A percentile compares a stretch with the other conserved stretches of the same genome.
Conservation (phyloP, 2,329 filamentous ascomycete species). For the Cordyceps javanica region DNA sequence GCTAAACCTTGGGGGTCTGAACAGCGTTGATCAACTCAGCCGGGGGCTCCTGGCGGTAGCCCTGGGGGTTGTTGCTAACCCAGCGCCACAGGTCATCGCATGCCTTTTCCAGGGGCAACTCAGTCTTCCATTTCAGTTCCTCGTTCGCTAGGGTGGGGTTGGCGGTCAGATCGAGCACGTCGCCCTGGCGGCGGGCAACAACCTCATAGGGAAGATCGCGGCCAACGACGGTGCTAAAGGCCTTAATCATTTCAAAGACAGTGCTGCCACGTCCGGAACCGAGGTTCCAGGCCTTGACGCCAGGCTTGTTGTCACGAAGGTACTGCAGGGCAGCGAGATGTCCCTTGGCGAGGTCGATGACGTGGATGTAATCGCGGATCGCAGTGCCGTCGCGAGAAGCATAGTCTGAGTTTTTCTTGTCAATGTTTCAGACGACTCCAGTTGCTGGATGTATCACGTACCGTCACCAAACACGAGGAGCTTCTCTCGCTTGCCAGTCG, state of each 20-base stretch:
- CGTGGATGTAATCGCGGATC: conserved; percentile 97
- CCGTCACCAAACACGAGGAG: conserved; percentile 90
- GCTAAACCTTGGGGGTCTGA: conserved; percentile 35
- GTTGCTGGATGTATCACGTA: conserved; percentile 35
- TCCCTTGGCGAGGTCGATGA: conserved; percentile 79
- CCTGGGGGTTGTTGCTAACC: conserved; percentile 94
- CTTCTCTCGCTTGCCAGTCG: conserved; percentile 90
- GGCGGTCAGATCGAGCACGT: conserved; percentile 91
- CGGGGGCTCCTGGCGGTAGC: conserved; percentile 89
- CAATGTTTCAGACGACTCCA: too few species aligned
- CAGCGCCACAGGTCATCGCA: conserved; percentile 94
- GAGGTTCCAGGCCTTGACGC: conserved; percentile 93
- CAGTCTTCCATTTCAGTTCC: conserved; percentile 89
- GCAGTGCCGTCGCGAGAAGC: conserved; percentile 82
- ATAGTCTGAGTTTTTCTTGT: too few species aligned
- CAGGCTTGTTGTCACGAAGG: conserved; percentile 75
- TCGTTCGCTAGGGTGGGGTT: conserved; percentile 81
- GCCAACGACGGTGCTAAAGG: conserved; percentile 83
- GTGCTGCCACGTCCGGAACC: conserved; percentile 93
- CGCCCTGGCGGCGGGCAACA: conserved; percentile 72
- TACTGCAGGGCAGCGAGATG: conserved; percentile 88
- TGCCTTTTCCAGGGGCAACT: conserved; percentile 84
- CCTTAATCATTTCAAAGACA: conserved; percentile 95
- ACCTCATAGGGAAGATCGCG: conserved; percentile 83
- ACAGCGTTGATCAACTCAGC: conserved; percentile 65